A percentile compares a stretch with the other conserved stretches of the same genome.
These are phyloP conservation scores for Mucor velutinosus DNA, from an alignment of 371 early-diverging fungal species.

Conservation along the genomic window DNA sequence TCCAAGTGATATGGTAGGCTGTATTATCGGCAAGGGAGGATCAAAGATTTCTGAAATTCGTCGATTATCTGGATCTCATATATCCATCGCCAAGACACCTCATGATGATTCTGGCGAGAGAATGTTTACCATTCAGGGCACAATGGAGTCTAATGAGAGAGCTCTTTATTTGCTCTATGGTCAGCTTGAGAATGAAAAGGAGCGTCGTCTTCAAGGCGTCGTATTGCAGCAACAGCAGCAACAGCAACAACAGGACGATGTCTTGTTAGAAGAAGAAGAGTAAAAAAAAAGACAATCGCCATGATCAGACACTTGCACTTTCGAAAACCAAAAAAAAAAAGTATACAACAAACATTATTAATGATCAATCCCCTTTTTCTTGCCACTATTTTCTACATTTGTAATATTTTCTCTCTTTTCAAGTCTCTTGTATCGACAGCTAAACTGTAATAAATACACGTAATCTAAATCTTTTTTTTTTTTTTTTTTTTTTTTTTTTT, in stretches of 20 bases:
- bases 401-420: slow-evolving; percentile 2
- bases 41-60: slow-evolving; percentile 91
- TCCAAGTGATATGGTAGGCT: slow-evolving; percentile 92
- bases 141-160: slow-evolving; percentile 83
- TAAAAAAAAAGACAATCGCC: not conserved
- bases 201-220: slow-evolving; percentile 65
- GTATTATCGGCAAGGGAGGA: slow-evolving; percentile 94
- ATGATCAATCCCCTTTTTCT: not conserved
- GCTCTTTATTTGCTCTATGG: slow-evolving; percentile 88
- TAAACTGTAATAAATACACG: not conserved
- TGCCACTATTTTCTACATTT: not conserved
- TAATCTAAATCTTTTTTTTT: not conserved
- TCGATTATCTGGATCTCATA: slow-evolving; percentile 81
- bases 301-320: not conserved
- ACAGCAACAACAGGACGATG: slow-evolving; percentile 25
- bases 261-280: slow-evolving; percentile 43
- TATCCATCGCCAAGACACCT: slow-evolving; percentile 82
- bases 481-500: no score
- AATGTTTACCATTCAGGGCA: slow-evolving; percentile 90
- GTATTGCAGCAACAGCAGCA: not conserved
- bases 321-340: slow-evolving; percentile 1
- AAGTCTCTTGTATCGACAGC: not conserved
- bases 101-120: slow-evolving; percentile 80
- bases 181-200: slow-evolving; percentile 88
- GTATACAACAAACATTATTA: slow-evolving; percentile 3